These are phyloP conservation scores for Aspergillus avenaceus DNA, from an alignment of 495 filamentous ascomycete species.

Conservation along the genomic window DNA sequence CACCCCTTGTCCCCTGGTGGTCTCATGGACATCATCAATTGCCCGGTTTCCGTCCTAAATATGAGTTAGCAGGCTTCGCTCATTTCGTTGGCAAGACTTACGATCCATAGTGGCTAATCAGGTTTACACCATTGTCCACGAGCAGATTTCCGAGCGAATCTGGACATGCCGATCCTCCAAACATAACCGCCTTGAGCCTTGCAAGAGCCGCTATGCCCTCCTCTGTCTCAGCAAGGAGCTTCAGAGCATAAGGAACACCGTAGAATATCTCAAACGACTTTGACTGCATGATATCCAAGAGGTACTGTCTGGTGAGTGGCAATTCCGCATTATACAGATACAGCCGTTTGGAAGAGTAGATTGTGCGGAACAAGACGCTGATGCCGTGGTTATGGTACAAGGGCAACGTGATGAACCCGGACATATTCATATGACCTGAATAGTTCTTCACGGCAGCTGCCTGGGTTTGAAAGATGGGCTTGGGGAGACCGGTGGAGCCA, in stretches of 20 bases:
- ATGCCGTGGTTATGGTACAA: constrained; percentile 50
- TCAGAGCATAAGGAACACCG: constrained; percentile 53
- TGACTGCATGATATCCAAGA: constrained; percentile 43
- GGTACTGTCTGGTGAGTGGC: constrained; percentile 49
- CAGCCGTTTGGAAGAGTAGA: constrained; percentile 42
- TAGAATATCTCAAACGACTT: constrained; percentile 47
- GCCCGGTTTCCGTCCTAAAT: constrained; percentile 49
- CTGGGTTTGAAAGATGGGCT: constrained; percentile 43
- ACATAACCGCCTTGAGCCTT: constrained; percentile 43
- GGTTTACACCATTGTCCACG: constrained; percentile 49
- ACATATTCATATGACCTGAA: constrained; percentile 25
- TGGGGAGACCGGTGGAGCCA: constrained; percentile 57
- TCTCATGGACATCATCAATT: constrained; percentile 52
- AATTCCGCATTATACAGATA: constrained; percentile 47
- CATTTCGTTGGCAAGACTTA: constrained; percentile 19
- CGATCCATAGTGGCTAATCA: constrained; percentile 52
- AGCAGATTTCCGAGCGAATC: constrained; percentile 54
- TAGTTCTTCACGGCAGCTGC: constrained; percentile 31
- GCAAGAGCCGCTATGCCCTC: constrained; percentile 43
- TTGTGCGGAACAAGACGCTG: constrained; percentile 39
- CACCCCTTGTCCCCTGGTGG: constrained; percentile 53
- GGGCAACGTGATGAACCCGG: constrained; percentile 48
- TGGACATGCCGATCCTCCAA: constrained; percentile 50
- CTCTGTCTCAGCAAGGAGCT: constrained; percentile 47
- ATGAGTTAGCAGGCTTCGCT: background rate